Evolutionary conservation across 2,329 filamentous ascomycete species (phyloP).

Genomic region (Talaromyces sp.): DNA sequence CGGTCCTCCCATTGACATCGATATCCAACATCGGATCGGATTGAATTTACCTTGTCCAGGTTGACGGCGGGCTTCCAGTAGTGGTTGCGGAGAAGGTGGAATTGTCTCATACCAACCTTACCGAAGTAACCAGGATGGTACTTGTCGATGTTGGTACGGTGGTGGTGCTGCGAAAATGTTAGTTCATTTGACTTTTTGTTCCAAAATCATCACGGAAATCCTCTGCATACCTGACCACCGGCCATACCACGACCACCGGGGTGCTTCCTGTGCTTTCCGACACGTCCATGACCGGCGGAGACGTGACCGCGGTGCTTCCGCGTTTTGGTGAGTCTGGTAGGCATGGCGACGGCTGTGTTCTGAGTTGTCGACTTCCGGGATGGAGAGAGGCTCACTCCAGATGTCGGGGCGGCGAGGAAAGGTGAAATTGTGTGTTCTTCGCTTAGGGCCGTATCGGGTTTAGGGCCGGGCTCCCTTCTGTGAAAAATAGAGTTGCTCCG

Average conservation of each 20-base stretch:
- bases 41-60: slow-evolving; percentile 82
- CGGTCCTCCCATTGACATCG: not conserved
- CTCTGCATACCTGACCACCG: slow-evolving; percentile 63
- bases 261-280: slow-evolving; percentile 98
- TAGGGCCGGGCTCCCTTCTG: not conserved
- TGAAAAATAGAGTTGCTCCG: slow-evolving; percentile 9
- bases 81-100: slow-evolving; percentile 93
- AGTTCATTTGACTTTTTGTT: not conserved
- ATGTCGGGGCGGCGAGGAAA: not conserved
- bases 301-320: slow-evolving; percentile 80
- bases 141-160: slow-evolving; percentile 88
- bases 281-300: slow-evolving; percentile 94
- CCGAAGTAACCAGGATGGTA: slow-evolving; percentile 99
- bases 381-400: slow-evolving; percentile 2
- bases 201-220: not conserved
- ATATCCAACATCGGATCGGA: slow-evolving; percentile 9
- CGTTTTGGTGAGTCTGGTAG: slow-evolving; percentile 49
- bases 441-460: slow-evolving; percentile 8
- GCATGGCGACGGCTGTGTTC: slow-evolving; percentile 37
- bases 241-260: slow-evolving; percentile 78
- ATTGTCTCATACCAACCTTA: slow-evolving; percentile 93
- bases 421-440: slow-evolving; percentile 10
- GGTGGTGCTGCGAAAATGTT: slow-evolving; percentile 67
- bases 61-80: slow-evolving; percentile 99
- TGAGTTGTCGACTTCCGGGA: slow-evolving; percentile 14